Base-by-base conservation (phyloP, 2,329 filamentous ascomycete species). In the Ophiocordyceps robertsii region DNA sequence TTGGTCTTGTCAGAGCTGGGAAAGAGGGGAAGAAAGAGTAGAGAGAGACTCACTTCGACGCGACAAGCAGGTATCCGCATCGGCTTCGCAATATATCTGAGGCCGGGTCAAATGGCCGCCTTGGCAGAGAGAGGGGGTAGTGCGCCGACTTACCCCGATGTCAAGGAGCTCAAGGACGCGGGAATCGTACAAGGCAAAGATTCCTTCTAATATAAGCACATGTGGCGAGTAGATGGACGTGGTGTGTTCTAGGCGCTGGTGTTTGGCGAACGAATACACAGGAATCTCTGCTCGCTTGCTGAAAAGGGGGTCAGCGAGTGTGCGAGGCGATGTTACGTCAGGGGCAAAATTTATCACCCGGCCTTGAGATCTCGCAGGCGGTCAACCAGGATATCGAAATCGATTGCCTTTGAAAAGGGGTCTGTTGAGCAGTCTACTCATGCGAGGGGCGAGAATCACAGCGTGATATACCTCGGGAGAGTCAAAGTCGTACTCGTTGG, bases 401-500 rank as follows among this genome's bases (percentile, higher is more conserved):
- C 92, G 55, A 96, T 86, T 6, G 92, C 89, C 63, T 77, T 29
- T 14, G 19, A 4, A 16, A 42, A 33, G 33, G n/a, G n/a, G n/a
- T 16, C 24, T 38, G n/a, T 27, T 39, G 39, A 37, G 38, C 21
- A 29, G 10, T 31, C 19, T 21, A 6, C 3, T 31, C 21, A 11
- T 6, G 17, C 29, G n/a, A 6, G n/a, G 16, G 6, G 24, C 16
- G 9, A 24, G 11, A n/a, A 4, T 27, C 17, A 29, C 38, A 29
- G 14, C 37, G 24, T 31, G 6, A 16, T 21, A 24, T 62, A 75
- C 74, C 50, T 89, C 79, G 13, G 92, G 92, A 9, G 89, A 81
- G 60, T 98, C 92, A 64, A 98, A 95, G 58, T 98, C 92, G 62
- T 85, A 95, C 58, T 96, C 87, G 57, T 95, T 95, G 46, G 68